These are phyloP conservation scores for Ceratocystiopsis sp. DNA, from an alignment of 2,329 filamentous ascomycete species.

Conservation along the genomic window DNA sequence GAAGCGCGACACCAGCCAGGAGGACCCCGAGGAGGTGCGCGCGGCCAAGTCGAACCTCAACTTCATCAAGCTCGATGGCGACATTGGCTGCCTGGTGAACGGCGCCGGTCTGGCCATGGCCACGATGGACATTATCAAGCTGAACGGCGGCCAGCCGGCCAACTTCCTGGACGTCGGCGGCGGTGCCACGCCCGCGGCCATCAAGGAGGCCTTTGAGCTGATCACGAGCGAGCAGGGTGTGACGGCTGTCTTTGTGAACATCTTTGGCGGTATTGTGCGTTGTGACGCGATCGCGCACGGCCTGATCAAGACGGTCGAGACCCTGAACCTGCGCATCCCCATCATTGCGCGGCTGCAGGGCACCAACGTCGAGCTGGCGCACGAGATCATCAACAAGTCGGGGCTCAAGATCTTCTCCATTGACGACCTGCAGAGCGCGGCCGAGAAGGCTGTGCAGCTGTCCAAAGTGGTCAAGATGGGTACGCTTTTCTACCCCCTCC, in stretches of 20 bases:
- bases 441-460: conserved; percentile 96
- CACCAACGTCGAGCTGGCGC: conserved; percentile 92
- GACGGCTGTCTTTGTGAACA: conserved; percentile 98
- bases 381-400: conserved; percentile 87
- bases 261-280: conserved; percentile 96
- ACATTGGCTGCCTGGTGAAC: conserved; percentile 98
- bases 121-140: conserved; percentile 99
- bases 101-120: conserved; percentile 98
- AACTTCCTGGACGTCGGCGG: conserved; percentile 99
- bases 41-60: conserved; percentile 89
- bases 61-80: conserved; percentile 99
- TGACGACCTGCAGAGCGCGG: conserved; percentile 89
- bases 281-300: conserved; percentile 96
- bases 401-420: conserved; percentile 99
- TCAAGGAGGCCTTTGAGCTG: conserved; percentile 94
- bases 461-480: conserved; percentile 98
- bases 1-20: conserved; percentile 87
- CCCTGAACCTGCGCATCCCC: conserved; percentile 88
- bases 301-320: conserved; percentile 84
- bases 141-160: conserved; percentile 87
- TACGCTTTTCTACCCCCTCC: conserved; percentile 26
- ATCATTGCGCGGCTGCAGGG: conserved; percentile 96
- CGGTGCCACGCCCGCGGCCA: conserved; percentile 89
- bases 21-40: conserved; percentile 95
- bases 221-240: conserved; percentile 98